These are phyloP conservation scores for Cyberlindnera euphorbiiphila DNA, from an alignment of 805 yeast genomes.

Conservation along the genomic window DNA sequence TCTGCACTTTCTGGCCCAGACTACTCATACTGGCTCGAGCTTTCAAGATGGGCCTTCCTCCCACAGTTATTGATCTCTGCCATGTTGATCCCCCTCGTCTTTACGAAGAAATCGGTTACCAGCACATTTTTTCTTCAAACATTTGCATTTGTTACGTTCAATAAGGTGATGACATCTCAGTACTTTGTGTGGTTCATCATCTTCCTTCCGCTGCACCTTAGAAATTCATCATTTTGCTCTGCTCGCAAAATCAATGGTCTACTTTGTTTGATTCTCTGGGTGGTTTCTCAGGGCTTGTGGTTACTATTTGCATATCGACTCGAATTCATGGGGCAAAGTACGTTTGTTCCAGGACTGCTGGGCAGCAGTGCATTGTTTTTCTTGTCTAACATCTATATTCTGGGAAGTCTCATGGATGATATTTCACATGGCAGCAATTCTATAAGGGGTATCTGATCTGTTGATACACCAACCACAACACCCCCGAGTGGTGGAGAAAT, in stretches of 20 bases:
- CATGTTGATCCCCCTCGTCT: constrained; percentile 51
- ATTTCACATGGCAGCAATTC: no score
- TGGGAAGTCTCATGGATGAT: constrained; percentile 49
- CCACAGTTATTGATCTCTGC: constrained; percentile 73
- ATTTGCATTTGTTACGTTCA: constrained; percentile 69
- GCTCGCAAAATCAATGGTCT: constrained; percentile 36
- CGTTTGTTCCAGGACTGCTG: constrained; percentile 59
- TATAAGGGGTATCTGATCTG: no score
- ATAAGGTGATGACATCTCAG: constrained; percentile 89
- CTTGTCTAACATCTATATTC: constrained; percentile 53
- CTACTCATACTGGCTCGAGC: constrained; percentile 18
- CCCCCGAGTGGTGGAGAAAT: no score
- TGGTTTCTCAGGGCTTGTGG: constrained; percentile 72
- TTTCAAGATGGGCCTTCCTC: constrained; percentile 65
- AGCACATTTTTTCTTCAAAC: constrained; percentile 71
- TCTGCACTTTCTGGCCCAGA: constrained; percentile 34
- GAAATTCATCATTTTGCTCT: constrained; percentile 38
- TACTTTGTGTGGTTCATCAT: constrained; percentile 94
- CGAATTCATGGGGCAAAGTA: constrained; percentile 72
- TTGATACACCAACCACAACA: no score
- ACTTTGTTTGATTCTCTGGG: constrained; percentile 53
- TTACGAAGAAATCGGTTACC: constrained; percentile 40
- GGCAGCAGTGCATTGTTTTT: constrained; percentile 56
- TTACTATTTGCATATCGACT: constrained; percentile 68
- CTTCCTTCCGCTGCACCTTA: constrained; percentile 69